Evolutionary conservation across 495 filamentous ascomycete genomes (phyloP).

Genomic region (Trypethelium eluteriae): DNA sequence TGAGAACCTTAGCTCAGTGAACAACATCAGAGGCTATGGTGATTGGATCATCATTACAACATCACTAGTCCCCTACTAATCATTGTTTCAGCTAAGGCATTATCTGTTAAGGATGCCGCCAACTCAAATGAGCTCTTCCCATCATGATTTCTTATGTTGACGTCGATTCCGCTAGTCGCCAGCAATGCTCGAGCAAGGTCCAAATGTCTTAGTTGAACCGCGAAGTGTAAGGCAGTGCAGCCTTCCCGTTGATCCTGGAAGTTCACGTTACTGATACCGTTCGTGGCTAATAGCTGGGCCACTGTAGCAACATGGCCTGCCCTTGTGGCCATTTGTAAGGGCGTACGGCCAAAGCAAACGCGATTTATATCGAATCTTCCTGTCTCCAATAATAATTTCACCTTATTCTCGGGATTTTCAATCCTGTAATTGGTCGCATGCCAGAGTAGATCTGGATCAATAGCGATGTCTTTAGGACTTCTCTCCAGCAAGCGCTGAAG

Average conservation of each 20-base stretch:
- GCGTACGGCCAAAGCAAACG: background rate
- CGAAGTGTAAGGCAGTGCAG: slow-evolving; percentile 3
- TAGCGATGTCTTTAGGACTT: background rate
- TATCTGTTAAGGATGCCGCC: background rate
- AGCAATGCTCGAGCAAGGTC: background rate
- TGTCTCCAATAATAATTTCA: background rate
- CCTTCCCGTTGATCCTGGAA: background rate
- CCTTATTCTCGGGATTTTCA: background rate
- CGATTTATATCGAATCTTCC: slow-evolving; percentile 5
- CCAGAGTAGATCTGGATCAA: background rate
- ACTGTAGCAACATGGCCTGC: background rate
- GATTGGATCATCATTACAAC: no score
- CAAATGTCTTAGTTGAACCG: background rate
- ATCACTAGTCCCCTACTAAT: background rate
- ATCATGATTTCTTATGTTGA: background rate
- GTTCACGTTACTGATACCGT: slow-evolving; percentile 6
- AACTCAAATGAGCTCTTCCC: background rate
- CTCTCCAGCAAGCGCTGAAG: slow-evolving; percentile 1
- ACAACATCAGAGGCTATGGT: no score
- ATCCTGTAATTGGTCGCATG: background rate
- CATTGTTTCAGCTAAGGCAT: background rate
- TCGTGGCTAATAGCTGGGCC: background rate
- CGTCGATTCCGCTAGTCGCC: background rate
- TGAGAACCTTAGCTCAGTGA: no score
- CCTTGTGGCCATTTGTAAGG: background rate